A percentile compares a stretch with the other conserved stretches of the same genome.
Evolutionary conservation across 78 protist species (phyloP).

Genomic region (Tieghemostelium lacteum): DNA sequence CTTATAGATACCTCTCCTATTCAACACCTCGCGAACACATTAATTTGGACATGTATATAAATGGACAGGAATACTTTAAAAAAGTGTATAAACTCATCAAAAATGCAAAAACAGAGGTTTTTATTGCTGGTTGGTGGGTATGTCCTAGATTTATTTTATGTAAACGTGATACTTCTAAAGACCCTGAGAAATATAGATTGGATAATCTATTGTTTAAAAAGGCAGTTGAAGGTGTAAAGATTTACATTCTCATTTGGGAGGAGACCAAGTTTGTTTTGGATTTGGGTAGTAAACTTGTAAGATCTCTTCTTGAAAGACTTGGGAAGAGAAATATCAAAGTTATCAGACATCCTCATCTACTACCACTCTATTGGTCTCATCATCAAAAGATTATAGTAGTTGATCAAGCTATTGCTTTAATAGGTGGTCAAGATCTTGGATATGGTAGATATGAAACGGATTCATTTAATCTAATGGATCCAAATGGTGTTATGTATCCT

Average conservation of each 20-base stretch:
- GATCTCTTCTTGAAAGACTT: constrained; percentile 52
- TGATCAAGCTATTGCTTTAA: constrained; percentile 77
- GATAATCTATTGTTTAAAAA: constrained; percentile 69
- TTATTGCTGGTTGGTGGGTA: constrained; percentile 81
- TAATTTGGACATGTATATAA: constrained; percentile 25
- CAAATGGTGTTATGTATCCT: constrained; percentile 29
- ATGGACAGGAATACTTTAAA: constrained; percentile 50
- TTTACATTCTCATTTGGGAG: constrained; percentile 74
- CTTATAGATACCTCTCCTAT: constrained; percentile 73
- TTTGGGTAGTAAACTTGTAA: constrained; percentile 65
- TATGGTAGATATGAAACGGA: constrained; percentile 70
- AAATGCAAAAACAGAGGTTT: constrained; percentile 56
- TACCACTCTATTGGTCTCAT: constrained; percentile 83
- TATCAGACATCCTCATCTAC: constrained; percentile 70
- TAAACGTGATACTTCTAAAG: neutral
- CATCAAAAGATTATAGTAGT: constrained; percentile 81
- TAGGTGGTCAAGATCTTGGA: constrained; percentile 84
- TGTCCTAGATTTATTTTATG: constrained; percentile 37
- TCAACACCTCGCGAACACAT: constrained; percentile 68
- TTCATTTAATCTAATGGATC: constrained; percentile 18
- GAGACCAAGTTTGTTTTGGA: constrained; percentile 71
- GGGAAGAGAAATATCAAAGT: constrained; percentile 71
- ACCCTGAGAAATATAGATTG: constrained; percentile 30
- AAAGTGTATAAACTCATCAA: constrained; percentile 44
- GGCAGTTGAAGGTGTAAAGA: constrained; percentile 82